phyloP scores from a whole-genome alignment of 2,329 filamentous ascomycete species.

The Colletotrichum musicola region DNA sequence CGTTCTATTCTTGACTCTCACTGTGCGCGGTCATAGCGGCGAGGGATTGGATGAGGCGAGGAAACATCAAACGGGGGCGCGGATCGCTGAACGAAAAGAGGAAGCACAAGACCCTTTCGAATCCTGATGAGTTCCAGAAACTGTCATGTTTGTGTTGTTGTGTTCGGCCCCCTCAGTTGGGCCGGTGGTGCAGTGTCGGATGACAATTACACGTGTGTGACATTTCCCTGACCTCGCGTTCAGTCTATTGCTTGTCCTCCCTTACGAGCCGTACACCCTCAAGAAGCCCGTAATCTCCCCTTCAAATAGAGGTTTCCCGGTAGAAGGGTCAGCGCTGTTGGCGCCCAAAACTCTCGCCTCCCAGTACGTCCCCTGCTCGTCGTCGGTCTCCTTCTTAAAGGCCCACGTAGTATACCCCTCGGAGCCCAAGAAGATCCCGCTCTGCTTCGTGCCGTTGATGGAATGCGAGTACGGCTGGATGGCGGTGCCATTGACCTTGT shows the following conservation, averaged over 20 bases:
- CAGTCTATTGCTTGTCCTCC: neutral
- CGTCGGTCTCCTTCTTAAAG: constrained; percentile 6
- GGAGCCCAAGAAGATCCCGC: constrained; percentile 16
- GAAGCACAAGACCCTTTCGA: neutral
- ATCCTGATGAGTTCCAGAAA: neutral
- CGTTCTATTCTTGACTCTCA: neutral
- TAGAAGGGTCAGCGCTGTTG: constrained; percentile 3
- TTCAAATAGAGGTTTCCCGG: constrained; percentile 20
- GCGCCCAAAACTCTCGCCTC: constrained; percentile 19
- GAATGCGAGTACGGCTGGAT: constrained; percentile 19
- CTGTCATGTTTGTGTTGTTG: neutral
- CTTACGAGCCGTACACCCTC: constrained; percentile 17
- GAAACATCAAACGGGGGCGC: neutral
- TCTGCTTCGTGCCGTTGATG: constrained; percentile 11
- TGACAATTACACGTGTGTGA: neutral
- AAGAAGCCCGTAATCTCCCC: constrained; percentile 19
- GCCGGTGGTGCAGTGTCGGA: constrained; percentile 2
- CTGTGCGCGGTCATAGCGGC: neutral
- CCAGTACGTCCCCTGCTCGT: neutral
- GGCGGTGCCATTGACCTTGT: constrained; percentile 6
- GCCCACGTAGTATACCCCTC: constrained; percentile 12
- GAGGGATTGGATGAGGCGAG: neutral
- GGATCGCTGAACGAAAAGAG: neutral
- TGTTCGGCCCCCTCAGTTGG: constrained; percentile 3
- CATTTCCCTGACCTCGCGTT: neutral